phyloP scores from a whole-genome alignment of 2,329 filamentous ascomycete genomes.

The Didymella glomerata region DNA sequence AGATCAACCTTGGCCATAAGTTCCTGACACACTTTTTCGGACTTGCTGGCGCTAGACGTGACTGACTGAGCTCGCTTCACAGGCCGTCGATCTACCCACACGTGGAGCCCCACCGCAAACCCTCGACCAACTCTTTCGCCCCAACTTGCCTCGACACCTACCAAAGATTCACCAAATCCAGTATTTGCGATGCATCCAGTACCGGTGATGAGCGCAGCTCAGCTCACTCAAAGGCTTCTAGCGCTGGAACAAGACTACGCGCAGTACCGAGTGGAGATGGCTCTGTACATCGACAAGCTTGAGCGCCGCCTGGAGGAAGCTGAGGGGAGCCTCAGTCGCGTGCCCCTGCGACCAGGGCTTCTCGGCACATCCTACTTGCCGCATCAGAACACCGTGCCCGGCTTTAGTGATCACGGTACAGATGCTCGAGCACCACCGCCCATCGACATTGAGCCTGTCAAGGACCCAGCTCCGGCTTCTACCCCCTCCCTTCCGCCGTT shows the following conservation, averaged over 20 bases:
- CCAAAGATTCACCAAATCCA: background rate
- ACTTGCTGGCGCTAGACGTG: background rate
- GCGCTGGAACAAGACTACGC: background rate
- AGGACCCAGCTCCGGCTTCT: background rate
- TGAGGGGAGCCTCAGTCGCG: background rate
- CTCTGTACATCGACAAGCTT: background rate
- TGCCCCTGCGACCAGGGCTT: background rate
- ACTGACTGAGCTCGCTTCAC: slow-evolving; percentile 3
- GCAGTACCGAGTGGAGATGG: slow-evolving; percentile 1
- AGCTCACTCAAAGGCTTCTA: background rate
- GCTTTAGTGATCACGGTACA: background rate
- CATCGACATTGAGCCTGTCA: background rate
- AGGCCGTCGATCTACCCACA: background rate
- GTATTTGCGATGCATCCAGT: background rate
- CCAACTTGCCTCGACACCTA: background rate
- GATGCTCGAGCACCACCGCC: background rate
- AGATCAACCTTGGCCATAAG: background rate
- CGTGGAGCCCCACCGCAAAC: background rate
- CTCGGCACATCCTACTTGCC: background rate
- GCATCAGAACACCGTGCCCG: background rate
- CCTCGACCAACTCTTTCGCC: background rate
- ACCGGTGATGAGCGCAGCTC: background rate
- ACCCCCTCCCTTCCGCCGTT: background rate
- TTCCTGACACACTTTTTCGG: background rate
- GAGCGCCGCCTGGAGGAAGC: slow-evolving; percentile 1